phyloP scores from a whole-genome alignment of 768 basidiomycete genomes.

The Russula compacta region DNA sequence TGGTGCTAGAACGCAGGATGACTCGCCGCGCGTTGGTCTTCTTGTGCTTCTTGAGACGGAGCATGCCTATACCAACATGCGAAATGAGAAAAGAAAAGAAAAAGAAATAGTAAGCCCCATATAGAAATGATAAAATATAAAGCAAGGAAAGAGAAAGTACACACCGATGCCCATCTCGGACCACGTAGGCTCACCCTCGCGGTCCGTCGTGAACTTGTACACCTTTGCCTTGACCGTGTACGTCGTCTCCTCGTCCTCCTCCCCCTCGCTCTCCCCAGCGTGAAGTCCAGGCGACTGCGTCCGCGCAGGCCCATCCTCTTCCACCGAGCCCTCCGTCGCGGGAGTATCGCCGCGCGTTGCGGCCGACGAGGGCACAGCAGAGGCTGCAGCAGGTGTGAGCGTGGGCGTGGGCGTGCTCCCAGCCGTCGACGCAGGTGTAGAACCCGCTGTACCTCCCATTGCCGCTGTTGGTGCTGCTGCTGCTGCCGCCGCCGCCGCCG shows the following conservation, averaged over 20 bases:
- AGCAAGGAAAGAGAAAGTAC: slow-evolving; percentile 21
- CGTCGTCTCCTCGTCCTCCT: slow-evolving; percentile 67
- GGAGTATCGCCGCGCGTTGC: slow-evolving; percentile 20
- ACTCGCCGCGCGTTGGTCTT: slow-evolving; percentile 48
- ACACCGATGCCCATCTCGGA: slow-evolving; percentile 58
- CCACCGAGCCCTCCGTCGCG: slow-evolving; percentile 23
- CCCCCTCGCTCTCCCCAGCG: slow-evolving; percentile 70
- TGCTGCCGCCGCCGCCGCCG: not conserved
- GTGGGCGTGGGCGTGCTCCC: not conserved
- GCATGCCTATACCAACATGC: slow-evolving; percentile 37
- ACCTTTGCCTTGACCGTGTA: slow-evolving; percentile 53
- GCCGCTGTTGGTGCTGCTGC: not conserved
- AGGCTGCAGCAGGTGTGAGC: not conserved
- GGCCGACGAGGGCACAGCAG: not conserved
- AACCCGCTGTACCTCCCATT: not conserved
- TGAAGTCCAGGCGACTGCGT: slow-evolving; percentile 28
- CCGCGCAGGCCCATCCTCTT: slow-evolving; percentile 19
- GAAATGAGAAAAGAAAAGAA: not conserved
- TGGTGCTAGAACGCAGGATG: slow-evolving; percentile 62
- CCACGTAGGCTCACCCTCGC: slow-evolving; percentile 45
- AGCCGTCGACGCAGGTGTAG: not conserved
- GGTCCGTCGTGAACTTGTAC: slow-evolving; percentile 45
- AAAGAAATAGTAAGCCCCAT: not conserved
- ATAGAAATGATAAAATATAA: not conserved
- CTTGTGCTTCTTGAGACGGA: slow-evolving; percentile 70